phyloP scores from a whole-genome alignment of 208 protist genomes.

The Wallacemonas collosoma region DNA sequence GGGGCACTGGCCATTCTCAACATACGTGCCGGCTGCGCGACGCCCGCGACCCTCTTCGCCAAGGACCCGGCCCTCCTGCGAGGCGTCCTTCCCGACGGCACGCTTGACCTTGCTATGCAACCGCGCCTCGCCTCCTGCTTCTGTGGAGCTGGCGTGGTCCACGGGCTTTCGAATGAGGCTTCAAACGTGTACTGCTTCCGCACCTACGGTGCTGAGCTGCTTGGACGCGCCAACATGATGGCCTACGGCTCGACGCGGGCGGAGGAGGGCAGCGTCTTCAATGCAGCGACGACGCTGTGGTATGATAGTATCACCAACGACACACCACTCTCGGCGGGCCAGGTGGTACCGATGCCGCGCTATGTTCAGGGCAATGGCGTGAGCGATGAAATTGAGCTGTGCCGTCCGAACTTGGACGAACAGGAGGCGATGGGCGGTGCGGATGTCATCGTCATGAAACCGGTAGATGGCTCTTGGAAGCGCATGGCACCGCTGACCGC shows the following conservation, averaged over 20 bases:
- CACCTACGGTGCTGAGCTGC: slow-evolving; percentile 28
- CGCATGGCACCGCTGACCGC: not conserved
- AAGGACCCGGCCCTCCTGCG: not conserved
- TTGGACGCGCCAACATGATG: slow-evolving; percentile 24
- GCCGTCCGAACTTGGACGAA: not conserved
- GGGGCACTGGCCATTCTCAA: slow-evolving; percentile 27
- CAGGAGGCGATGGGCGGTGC: not conserved
- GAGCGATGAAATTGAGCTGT: not conserved
- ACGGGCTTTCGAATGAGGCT: not conserved
- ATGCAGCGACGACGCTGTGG: not conserved
- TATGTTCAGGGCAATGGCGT: not conserved
- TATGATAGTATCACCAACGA: slow-evolving; percentile 3
- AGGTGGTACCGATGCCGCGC: slow-evolving; percentile 3
- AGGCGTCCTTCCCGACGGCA: slow-evolving; percentile 2
- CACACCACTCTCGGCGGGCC: not conserved
- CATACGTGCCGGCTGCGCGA: slow-evolving; percentile 19
- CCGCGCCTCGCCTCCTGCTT: slow-evolving; percentile 6
- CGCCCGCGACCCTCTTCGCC: slow-evolving; percentile 20
- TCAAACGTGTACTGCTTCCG: slow-evolving; percentile 11
- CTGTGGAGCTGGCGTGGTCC: not conserved
- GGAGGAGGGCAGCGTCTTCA: not conserved
- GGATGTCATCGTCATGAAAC: slow-evolving; percentile 1
- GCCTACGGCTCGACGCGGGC: slow-evolving; percentile 6
- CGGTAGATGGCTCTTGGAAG: not conserved
- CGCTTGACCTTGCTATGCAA: not conserved